A percentile compares a stretch with the other conserved stretches of the same genome.
phyloP scores from a whole-genome alignment of 768 basidiomycete genomes.

The Pleurotus eryngii region DNA sequence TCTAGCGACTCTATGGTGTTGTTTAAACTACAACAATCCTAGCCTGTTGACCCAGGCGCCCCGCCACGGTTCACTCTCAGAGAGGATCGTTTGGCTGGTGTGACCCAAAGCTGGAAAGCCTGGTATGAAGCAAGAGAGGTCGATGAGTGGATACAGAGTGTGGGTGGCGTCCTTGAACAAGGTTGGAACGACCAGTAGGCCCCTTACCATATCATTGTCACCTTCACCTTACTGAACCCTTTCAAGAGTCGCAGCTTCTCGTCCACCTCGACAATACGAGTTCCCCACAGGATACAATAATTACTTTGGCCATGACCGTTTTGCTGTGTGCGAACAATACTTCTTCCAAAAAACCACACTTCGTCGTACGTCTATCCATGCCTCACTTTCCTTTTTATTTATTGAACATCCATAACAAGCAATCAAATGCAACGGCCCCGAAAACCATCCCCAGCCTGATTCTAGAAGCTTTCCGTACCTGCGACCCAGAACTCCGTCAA shows the following conservation, averaged over 20 bases:
- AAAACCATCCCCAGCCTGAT: slow-evolving; percentile 78
- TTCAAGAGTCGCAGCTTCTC: slow-evolving; percentile 54
- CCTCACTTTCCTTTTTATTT: neutral
- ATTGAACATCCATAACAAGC: slow-evolving; percentile 24
- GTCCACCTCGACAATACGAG: slow-evolving; percentile 75
- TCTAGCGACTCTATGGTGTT: neutral
- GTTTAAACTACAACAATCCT: slow-evolving; percentile 9
- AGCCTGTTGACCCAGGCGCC: slow-evolving; percentile 73
- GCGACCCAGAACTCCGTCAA: slow-evolving; percentile 89
- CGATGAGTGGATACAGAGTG: slow-evolving; percentile 91
- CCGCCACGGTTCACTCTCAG: slow-evolving; percentile 68
- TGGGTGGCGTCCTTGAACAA: slow-evolving; percentile 81
- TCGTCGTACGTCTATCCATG: slow-evolving; percentile 38
- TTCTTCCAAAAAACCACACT: slow-evolving; percentile 67
- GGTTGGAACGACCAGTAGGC: slow-evolving; percentile 88
- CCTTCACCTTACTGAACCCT: neutral
- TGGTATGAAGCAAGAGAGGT: slow-evolving; percentile 84
- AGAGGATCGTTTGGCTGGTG: slow-evolving; percentile 67
- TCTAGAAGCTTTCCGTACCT: slow-evolving; percentile 71
- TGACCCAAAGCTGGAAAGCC: slow-evolving; percentile 75
- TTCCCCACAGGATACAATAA: slow-evolving; percentile 92
- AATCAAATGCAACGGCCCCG: slow-evolving; percentile 62
- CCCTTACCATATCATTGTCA: neutral
- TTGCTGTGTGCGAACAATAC: slow-evolving; percentile 82
- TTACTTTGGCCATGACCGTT: slow-evolving; percentile 80